phyloP scores from a whole-genome alignment of 2,329 filamentous ascomycete species.

The Lasiodiplodia citricola region DNA sequence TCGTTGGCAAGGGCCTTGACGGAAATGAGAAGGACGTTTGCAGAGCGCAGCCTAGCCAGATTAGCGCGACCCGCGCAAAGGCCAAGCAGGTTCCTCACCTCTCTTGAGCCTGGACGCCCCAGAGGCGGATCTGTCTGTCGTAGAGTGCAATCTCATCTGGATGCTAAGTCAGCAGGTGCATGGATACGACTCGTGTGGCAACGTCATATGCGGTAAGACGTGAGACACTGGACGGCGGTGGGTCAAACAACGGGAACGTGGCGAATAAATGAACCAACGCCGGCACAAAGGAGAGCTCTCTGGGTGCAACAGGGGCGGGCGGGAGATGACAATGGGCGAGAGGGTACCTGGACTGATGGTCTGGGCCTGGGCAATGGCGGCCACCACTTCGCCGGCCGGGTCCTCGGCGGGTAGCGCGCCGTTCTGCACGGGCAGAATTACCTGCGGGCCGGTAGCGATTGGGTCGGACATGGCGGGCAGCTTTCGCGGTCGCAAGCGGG shows the following conservation, averaged over 20 bases:
- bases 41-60: constrained; percentile 73
- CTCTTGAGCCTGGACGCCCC: constrained; percentile 94
- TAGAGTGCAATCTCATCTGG: constrained; percentile 95
- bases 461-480: constrained; percentile 1
- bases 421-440: constrained; percentile 1
- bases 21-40: constrained; percentile 87
- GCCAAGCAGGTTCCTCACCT: constrained; percentile 49
- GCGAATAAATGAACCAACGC: background rate
- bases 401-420: constrained; percentile 35
- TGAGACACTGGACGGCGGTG: background rate
- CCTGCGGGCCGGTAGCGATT: background rate
- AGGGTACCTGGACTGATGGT: constrained; percentile 47
- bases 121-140: constrained; percentile 94
- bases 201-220: background rate
- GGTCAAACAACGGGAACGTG: background rate
- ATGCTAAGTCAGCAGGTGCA: background rate
- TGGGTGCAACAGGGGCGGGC: background rate
- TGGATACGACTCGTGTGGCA: background rate
- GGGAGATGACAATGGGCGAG: background rate
- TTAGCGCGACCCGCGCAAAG: background rate
- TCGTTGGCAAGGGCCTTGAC: constrained; percentile 90
- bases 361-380: constrained; percentile 46
- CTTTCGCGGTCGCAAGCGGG: background rate
- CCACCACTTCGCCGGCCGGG: constrained; percentile 43
- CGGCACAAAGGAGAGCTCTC: background rate